phyloP scores from a whole-genome alignment of 2,329 filamentous ascomycete species.

The Scleromitrula shiraiana region DNA sequence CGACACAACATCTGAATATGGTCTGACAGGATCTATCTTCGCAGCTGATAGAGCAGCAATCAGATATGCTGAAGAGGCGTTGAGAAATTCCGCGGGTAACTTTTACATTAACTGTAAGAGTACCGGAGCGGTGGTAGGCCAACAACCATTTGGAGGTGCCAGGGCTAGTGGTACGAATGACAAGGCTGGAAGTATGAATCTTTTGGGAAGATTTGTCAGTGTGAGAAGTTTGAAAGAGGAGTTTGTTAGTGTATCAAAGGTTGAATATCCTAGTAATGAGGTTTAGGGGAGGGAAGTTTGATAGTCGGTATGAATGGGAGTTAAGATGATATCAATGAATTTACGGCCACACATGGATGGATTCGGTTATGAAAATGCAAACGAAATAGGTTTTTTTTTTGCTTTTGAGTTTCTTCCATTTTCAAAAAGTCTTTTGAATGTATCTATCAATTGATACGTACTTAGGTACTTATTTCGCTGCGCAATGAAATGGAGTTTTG shows the following conservation, averaged over 20 bases:
- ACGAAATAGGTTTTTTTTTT: too few relatives aligned
- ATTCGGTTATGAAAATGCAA: too few relatives aligned
- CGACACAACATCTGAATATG: slow-evolving; percentile 68
- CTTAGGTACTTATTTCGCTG: too few relatives aligned
- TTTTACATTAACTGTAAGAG: slow-evolving; percentile 84
- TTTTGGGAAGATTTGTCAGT: slow-evolving; percentile 59
- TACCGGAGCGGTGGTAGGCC: slow-evolving; percentile 63
- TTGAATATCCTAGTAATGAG: slow-evolving; percentile 66
- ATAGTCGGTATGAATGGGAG: neutral
- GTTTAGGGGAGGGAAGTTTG: slow-evolving; percentile 9
- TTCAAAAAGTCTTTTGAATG: too few relatives aligned
- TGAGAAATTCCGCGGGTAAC: slow-evolving; percentile 69
- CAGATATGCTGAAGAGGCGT: slow-evolving; percentile 59
- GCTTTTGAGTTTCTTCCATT: too few relatives aligned
- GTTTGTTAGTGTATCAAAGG: slow-evolving; percentile 54
- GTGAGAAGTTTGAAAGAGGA: slow-evolving; percentile 66
- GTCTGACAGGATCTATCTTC: slow-evolving; percentile 68
- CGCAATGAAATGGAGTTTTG: too few relatives aligned
- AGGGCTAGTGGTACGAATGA: slow-evolving; percentile 64
- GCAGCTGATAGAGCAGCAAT: slow-evolving; percentile 59
- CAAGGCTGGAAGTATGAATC: slow-evolving; percentile 59
- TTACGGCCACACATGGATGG: too few relatives aligned
- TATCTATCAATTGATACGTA: too few relatives aligned
- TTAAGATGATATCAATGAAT: neutral
- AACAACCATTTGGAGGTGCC: slow-evolving; percentile 64